Evolutionary conservation across 1,284 basidiomycete genomes (phyloP).

Genomic region (Wolfiporia cocos): DNA sequence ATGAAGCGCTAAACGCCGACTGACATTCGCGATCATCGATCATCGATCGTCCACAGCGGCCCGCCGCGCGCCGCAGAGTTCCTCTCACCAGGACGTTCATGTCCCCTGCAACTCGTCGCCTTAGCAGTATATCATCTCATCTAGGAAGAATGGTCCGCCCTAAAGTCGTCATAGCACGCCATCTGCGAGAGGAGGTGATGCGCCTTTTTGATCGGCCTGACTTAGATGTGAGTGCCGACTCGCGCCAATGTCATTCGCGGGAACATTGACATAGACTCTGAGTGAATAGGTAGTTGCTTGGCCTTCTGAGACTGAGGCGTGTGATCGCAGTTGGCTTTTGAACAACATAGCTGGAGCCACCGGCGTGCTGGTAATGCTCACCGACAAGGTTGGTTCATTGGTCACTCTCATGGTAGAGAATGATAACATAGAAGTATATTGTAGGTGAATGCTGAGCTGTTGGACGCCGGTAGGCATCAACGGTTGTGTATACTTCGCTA

Average conservation of each 20-base stretch:
- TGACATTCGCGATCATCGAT: too few relatives aligned
- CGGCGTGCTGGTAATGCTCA: slow-evolving; percentile 65
- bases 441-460: slow-evolving; percentile 68
- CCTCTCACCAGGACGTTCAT: too few relatives aligned
- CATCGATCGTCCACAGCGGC: too few relatives aligned
- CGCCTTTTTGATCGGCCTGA: slow-evolving; percentile 41
- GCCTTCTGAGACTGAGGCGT: slow-evolving; percentile 53
- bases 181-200: slow-evolving; percentile 72
- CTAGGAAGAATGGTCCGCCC: too few relatives aligned
- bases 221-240: slow-evolving; percentile 42
- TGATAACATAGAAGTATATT: too few relatives aligned
- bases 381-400: slow-evolving; percentile 80
- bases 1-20: too few relatives aligned
- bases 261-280: too few relatives aligned
- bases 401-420: too few relatives aligned
- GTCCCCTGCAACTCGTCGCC: too few relatives aligned
- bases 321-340: slow-evolving; percentile 74
- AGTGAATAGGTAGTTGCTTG: slow-evolving; percentile 72
- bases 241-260: too few relatives aligned
- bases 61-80: too few relatives aligned
- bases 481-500: not conserved
- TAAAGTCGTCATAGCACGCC: slow-evolving; percentile 64
- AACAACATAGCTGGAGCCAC: slow-evolving; percentile 61
- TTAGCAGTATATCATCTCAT: slow-evolving; percentile 2
- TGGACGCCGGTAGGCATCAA: slow-evolving; percentile 50